A percentile compares a stretch with the other conserved stretches of the same genome.
phyloP scores from a whole-genome alignment of 2,329 filamentous ascomycete genomes.

The Pseudogymnoascus sp. region DNA sequence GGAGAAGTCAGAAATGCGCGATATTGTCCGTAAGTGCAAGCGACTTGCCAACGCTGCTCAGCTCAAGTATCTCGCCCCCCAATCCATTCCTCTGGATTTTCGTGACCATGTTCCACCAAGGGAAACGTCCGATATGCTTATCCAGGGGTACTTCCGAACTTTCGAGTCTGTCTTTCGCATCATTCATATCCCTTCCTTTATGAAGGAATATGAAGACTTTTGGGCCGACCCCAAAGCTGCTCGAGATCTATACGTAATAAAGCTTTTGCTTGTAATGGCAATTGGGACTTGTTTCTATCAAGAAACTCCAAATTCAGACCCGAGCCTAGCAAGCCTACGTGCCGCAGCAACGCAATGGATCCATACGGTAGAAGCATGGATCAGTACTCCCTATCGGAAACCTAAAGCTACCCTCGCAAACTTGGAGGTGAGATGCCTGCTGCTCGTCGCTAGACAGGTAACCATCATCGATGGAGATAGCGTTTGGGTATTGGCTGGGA shows the following conservation, averaged over 20 bases:
- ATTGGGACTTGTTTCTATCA: conserved; percentile 4
- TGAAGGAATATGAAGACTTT: conserved; percentile 32
- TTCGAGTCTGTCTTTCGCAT: conserved; percentile 36
- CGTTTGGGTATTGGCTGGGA: conserved; percentile 41
- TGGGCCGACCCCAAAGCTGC: conserved; percentile 25
- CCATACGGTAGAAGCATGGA: conserved; percentile 44
- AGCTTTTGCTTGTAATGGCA: conserved; percentile 8
- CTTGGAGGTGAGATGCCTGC: conserved; percentile 43
- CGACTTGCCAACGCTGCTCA: background rate
- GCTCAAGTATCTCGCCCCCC: background rate
- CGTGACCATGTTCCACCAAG: background rate
- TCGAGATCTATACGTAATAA: background rate
- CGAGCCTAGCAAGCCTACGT: conserved; percentile 26
- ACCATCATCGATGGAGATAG: conserved; percentile 41
- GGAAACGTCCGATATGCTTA: background rate
- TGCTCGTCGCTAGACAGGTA: conserved; percentile 41
- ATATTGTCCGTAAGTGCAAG: background rate
- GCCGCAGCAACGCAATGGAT: conserved; percentile 40
- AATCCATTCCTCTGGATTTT: conserved; percentile 3
- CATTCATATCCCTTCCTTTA: conserved; percentile 35
- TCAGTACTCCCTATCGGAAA: conserved; percentile 39
- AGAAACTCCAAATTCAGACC: conserved; percentile 1
- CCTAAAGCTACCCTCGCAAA: conserved; percentile 37
- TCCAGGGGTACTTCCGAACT: conserved; percentile 30
- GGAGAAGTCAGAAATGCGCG: background rate